Evolutionary conservation across 2,329 filamentous ascomycete genomes (phyloP), one percentile per base, ranked within the genome.

Genomic region (Phialemoniopsis sp.): DNA sequence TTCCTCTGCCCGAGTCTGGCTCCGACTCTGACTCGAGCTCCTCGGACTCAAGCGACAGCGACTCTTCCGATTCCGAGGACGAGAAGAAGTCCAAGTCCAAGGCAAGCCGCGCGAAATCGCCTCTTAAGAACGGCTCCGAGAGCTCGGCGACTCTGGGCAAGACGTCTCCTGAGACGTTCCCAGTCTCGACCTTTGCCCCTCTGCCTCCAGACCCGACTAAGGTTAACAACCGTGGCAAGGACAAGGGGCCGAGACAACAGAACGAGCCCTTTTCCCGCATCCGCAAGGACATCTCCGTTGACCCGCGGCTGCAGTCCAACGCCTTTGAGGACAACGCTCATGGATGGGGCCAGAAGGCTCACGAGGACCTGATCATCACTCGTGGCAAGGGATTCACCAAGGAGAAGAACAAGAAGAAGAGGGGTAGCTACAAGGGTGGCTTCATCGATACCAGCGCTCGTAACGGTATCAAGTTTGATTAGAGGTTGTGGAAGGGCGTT

Each of bases 401-500:
- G 73, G 93, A 97, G 72, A 98, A 98, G 82, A 98, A 98, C 69
- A 98, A 98, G 76, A 93, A 89, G 77, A 90, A 89, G 76, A 76
- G 82, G 52, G 93, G 93, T 37, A 88, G 85, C 49, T 98, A 95
- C 73, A 82, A 86, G 35, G 93, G 93, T 33, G 93, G 93, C 7
- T 66, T 76, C 38, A 95, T 98, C 54, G 90, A 98, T 59, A 86
- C 91, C 38, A 67, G 75, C 13, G 81, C 83, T 15, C 85, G 85
- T 48, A 90, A 91, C 66, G 85, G 87, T 42, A 86, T 95, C 69
- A 96, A 95, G 69, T 98, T 98, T 64, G 89, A 96, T 3, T 87
- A 95, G 55, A 95, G 78, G 67, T 53, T 14, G 30, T 15, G 28
- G 13, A 30, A 4, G 14, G 3, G 30, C 15, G 13, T 12, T 41